phyloP scores from a whole-genome alignment of 441 rosid species.

The Adansonia grandidieri region DNA sequence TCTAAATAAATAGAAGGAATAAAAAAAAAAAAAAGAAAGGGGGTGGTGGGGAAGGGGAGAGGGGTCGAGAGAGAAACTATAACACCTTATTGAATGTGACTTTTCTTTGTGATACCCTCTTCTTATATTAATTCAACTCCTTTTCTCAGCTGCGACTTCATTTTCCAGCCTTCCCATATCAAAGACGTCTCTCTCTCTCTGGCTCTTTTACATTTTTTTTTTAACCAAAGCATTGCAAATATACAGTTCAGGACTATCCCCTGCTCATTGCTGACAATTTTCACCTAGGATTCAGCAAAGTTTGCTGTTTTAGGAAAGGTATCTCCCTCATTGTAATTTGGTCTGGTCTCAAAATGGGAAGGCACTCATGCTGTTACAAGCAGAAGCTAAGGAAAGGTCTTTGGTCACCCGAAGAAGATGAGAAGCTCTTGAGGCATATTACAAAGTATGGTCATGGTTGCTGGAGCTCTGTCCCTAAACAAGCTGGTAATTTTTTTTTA shows the following conservation, averaged over 20 bases:
- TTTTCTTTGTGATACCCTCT: constrained; percentile 38
- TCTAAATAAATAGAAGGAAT: not conserved
- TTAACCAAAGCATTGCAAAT: constrained; percentile 6
- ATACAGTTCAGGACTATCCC: constrained; percentile 11
- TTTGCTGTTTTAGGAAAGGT: constrained; percentile 34
- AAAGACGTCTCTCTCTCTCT: constrained; percentile 17
- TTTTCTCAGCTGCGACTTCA: constrained; percentile 55
- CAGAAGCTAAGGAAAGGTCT: constrained; percentile 65
- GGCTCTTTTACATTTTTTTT: constrained; percentile 27
- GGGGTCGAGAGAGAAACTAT: constrained; percentile 24
- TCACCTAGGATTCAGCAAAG: constrained; percentile 46
- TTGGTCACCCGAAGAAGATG: constrained; percentile 63
- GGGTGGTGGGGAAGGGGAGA: not conserved
- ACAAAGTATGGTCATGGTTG: constrained; percentile 60
- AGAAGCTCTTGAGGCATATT: constrained; percentile 54
- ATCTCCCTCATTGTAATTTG: constrained; percentile 18
- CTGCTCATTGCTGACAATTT: constrained; percentile 45
- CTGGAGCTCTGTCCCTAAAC: constrained; percentile 69
- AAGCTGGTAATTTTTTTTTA: constrained; percentile 42
- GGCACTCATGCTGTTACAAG: constrained; percentile 56
- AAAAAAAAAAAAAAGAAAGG: not conserved
- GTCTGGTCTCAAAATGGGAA: constrained; percentile 42
- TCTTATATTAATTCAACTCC: constrained; percentile 57
- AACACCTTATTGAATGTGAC: constrained; percentile 41
- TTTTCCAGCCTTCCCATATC: constrained; percentile 42